Conservation (phyloP, 441 rosid species). For the Metrosideros polymorpha region DNA sequence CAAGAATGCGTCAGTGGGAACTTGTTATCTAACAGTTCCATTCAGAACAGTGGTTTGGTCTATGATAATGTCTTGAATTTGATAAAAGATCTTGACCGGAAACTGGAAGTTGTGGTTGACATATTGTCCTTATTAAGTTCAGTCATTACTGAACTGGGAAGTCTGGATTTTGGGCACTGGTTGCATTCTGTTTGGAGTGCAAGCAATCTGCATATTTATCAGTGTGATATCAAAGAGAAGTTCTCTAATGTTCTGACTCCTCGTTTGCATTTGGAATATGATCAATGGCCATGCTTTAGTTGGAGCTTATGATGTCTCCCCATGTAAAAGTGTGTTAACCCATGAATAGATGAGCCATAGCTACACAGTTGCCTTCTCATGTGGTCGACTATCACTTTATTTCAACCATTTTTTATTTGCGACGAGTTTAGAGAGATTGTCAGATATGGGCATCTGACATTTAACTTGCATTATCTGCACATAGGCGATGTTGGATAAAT, state of each 20-base stretch:
- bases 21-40: not conserved
- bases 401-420: not conserved
- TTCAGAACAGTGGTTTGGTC: not conserved
- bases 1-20: not conserved
- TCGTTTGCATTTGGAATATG: not conserved
- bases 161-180: not conserved
- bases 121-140: not conserved
- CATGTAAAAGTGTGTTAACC: not conserved
- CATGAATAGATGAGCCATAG: not conserved
- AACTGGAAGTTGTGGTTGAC: not conserved
- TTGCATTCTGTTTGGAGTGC: not conserved
- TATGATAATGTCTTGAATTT: not conserved
- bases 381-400: not conserved
- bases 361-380: not conserved
- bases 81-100: not conserved
- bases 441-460: not conserved
- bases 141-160: not conserved
- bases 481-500: slow-evolving; percentile 36
- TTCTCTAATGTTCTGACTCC: not conserved
- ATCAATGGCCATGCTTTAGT: not conserved
- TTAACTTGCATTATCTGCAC: not conserved
- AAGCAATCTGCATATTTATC: not conserved
- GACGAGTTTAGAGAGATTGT: not conserved
- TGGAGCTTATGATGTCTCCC: not conserved
- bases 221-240: not conserved